Evolutionary conservation across 176 grass and related monocot species (phyloP), one percentile per base, ranked within the genome.

Genomic region (Musa acuminata): DNA sequence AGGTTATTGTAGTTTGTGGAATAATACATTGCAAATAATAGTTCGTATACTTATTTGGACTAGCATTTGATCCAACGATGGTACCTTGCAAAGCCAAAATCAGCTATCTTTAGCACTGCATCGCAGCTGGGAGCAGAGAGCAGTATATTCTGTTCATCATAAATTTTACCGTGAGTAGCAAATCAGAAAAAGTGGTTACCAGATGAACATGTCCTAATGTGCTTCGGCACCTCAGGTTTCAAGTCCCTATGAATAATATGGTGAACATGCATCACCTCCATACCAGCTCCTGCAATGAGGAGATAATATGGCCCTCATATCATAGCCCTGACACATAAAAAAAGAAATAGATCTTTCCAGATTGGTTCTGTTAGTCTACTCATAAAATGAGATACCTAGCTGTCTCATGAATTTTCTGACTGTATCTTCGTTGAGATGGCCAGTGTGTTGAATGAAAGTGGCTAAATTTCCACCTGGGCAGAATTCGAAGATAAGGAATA

Each of bases 231-330:
- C 85, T 88, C 59, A 50, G 89, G 89, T 79, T 92, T 92, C 78
- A 88, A 65, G 78, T 92, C 89, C 50, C 85, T 59, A 73, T 91
- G 89, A 81, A 91, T 79, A 43, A 91, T 52, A 65, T 88, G 85
- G 83, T 88, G 85, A 20, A 9, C 9, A 70, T 63, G 78, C 23
- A 92, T 75, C 74, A 82, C 83, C 78, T 88, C 69, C 52, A 85
- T 81, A 55, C 78, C 85, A 83, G 72, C 78, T 86, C 89, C 89
- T 92, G 80, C 77, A 80, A 83, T 57, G 75, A 71, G 53, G 76
- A 59, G 8, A 80, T 27, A 72, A 3, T 53, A 52, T 16, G 55
- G 13, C 57, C 26, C 29, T 49, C 52, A 51, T 43, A 50, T 51
- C n/a, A 71, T 49, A 14, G 35, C 13, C 0, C 20, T 62, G 11